A percentile compares a stretch with the other conserved stretches of the same genome.
Conservation (phyloP, 306 rosid genomes). For the Vachellia pachyceras region DNA sequence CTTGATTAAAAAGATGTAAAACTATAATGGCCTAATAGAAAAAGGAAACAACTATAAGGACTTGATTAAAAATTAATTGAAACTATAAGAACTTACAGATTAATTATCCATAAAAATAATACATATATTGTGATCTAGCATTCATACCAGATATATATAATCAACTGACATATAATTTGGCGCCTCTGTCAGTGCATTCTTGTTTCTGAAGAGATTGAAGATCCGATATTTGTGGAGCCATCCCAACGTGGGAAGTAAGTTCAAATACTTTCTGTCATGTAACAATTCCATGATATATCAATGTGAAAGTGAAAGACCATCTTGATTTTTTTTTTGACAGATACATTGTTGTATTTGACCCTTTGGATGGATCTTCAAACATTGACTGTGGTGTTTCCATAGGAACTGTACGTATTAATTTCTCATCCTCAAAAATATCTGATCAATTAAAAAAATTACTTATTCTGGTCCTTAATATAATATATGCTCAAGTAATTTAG, state of each 20-base stretch:
- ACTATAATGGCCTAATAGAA: too few species aligned
- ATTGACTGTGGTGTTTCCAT: constrained; percentile 97
- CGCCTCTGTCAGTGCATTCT: constrained; percentile 70
- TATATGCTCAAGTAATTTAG: too few species aligned
- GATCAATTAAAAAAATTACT: neutral
- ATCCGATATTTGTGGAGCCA: constrained; percentile 70
- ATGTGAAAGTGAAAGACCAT: constrained; percentile 24
- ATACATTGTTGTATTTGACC: constrained; percentile 89
- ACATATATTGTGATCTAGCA: neutral
- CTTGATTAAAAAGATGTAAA: too few species aligned
- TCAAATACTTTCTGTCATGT: neutral
- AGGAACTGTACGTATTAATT: constrained; percentile 66
- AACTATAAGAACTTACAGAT: too few species aligned
- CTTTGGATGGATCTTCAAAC: constrained; percentile 74
- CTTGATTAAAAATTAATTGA: too few species aligned
- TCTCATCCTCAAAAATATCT: neutral
- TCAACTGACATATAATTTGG: constrained; percentile 22
- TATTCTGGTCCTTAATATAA: too few species aligned
- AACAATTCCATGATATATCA: constrained; percentile 2
- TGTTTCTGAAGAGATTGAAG: constrained; percentile 91
- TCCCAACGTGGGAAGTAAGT: constrained; percentile 56
- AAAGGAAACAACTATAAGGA: too few species aligned
- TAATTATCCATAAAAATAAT: too few species aligned
- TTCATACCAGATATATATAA: neutral
- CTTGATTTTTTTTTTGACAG: constrained; percentile 45